phyloP scores from a whole-genome alignment of 352 stramenopile genomes.

The Thalassiosira ordinaria region DNA sequence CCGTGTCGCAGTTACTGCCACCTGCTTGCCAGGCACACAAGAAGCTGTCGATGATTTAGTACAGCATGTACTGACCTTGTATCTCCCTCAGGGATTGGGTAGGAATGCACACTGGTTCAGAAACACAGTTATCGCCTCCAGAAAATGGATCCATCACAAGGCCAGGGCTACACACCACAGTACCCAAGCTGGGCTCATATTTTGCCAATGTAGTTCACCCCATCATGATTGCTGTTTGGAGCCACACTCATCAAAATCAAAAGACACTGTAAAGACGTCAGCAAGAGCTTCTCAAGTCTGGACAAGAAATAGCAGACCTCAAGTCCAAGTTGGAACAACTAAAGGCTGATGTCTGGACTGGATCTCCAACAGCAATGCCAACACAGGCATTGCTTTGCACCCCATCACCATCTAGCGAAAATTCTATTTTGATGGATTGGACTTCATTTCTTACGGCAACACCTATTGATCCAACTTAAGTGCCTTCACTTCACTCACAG shows the following conservation, averaged over 20 bases:
- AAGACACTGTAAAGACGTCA: constrained; percentile 75
- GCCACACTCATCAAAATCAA: constrained; percentile 85
- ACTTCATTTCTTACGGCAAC: constrained; percentile 95
- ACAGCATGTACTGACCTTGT: constrained; percentile 56
- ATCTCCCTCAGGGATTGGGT: constrained; percentile 54
- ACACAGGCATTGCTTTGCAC: constrained; percentile 82
- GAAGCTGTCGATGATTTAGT: constrained; percentile 55
- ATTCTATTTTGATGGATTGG: constrained; percentile 91
- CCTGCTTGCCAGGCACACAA: constrained; percentile 54
- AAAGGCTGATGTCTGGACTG: no score
- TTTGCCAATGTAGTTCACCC: constrained; percentile 72
- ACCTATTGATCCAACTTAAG: constrained; percentile 84
- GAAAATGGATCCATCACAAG: constrained; percentile 57
- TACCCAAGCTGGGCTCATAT: constrained; percentile 57
- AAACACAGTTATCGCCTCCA: constrained; percentile 67
- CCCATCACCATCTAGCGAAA: constrained; percentile 90
- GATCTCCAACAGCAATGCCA: constrained; percentile 58
- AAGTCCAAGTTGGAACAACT: no score
- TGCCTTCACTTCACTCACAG: constrained; percentile 91
- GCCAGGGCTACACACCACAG: constrained; percentile 64
- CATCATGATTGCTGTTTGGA: constrained; percentile 7
- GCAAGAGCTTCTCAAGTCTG: constrained; percentile 68
- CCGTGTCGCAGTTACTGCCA: constrained; percentile 53
- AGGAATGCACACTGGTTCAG: constrained; percentile 49
- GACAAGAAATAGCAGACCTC: constrained; percentile 67